phyloP scores from a whole-genome alignment of 352 stramenopile genomes.

The Phytophthora crassamura region DNA sequence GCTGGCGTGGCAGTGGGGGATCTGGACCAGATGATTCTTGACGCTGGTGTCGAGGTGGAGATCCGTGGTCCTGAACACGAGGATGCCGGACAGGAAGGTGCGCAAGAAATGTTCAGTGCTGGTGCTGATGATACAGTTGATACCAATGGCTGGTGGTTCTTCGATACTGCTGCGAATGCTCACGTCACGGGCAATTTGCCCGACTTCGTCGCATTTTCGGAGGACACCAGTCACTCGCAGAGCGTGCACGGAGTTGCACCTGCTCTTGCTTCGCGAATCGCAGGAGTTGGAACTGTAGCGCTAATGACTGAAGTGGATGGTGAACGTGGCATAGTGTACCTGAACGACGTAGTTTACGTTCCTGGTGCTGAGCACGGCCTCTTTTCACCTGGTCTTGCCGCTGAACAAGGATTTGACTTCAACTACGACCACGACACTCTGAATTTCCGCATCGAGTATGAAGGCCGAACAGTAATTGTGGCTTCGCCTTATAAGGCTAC shows the following conservation, averaged over 20 bases:
- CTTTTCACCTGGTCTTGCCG: no score
- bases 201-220: neutral
- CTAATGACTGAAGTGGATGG: conserved; percentile 11
- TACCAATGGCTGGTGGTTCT: conserved; percentile 1
- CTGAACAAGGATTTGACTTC: conserved; percentile 1
- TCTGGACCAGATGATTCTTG: neutral
- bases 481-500: conserved; percentile 3
- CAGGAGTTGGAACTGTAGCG: conserved; percentile 5
- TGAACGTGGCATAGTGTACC: neutral
- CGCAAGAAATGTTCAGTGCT: neutral
- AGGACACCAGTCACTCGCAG: neutral
- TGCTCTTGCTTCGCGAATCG: neutral
- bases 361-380: neutral
- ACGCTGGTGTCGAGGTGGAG: neutral
- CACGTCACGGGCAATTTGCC: neutral
- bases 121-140: conserved; percentile 1
- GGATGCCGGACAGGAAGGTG: neutral
- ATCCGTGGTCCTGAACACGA: neutral
- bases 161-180: conserved; percentile 1
- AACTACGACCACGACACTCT: neutral
- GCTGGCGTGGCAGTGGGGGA: neutral
- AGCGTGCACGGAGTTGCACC: conserved; percentile 1
- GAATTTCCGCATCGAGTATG: neutral
- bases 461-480: neutral
- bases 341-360: conserved; percentile 12